phyloP scores from a whole-genome alignment of 768 basidiomycete species.

The Mycena sanguinolenta region DNA sequence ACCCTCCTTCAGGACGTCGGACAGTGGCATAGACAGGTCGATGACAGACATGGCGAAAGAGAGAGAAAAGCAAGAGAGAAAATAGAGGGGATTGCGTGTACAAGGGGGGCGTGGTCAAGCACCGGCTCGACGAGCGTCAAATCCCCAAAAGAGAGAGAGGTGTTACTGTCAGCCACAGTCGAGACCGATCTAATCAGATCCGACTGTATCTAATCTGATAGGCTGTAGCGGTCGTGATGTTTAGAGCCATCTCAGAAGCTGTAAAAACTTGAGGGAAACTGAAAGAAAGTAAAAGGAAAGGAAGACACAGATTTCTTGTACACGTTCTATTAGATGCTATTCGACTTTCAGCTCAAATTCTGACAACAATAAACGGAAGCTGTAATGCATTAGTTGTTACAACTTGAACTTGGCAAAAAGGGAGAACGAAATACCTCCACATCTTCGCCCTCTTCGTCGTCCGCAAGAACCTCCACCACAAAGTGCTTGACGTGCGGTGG shows the following conservation, averaged over 20 bases:
- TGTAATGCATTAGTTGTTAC: too few species aligned
- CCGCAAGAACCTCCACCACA: slow-evolving; percentile 94
- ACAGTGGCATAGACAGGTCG: slow-evolving; percentile 58
- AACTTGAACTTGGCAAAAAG: too few species aligned
- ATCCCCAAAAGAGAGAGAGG: neutral
- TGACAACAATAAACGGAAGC: too few species aligned
- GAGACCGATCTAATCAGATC: slow-evolving; percentile 12
- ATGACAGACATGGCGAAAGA: slow-evolving; percentile 48
- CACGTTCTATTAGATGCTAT: too few species aligned
- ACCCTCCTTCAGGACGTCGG: slow-evolving; percentile 61
- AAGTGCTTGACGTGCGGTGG: slow-evolving; percentile 87
- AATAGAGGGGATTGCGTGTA: slow-evolving; percentile 21
- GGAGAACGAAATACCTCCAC: too few species aligned
- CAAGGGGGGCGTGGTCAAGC: slow-evolving; percentile 19
- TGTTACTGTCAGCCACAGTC: slow-evolving; percentile 1
- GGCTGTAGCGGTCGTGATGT: too few species aligned
- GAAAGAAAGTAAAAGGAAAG: too few species aligned
- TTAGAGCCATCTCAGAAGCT: too few species aligned
- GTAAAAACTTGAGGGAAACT: too few species aligned
- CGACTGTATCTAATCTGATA: neutral
- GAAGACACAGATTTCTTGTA: too few species aligned
- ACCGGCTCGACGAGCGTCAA: slow-evolving; percentile 10
- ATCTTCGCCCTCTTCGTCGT: slow-evolving; percentile 66
- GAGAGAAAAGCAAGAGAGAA: slow-evolving; percentile 7
- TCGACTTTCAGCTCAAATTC: too few species aligned